phyloP scores from a whole-genome alignment of 129 eudicot species.

The Flaveria sonorensis region DNA sequence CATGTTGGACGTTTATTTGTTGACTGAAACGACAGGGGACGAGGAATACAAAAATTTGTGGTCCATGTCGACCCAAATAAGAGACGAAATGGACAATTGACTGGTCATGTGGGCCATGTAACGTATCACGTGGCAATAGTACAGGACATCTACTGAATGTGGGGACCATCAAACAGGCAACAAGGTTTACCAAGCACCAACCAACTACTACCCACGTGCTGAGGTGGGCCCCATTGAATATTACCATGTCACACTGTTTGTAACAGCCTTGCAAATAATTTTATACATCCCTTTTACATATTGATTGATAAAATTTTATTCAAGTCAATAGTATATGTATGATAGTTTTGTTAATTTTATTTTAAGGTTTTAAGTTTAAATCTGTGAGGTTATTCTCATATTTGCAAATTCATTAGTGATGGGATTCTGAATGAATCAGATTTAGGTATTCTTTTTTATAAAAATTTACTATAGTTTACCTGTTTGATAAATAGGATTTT shows the following conservation, averaged over 20 bases:
- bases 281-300: constrained; percentile 14
- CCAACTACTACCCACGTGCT: constrained; percentile 31
- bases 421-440: no score
- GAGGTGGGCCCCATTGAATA: constrained; percentile 28
- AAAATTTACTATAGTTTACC: no score
- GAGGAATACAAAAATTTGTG: constrained; percentile 8
- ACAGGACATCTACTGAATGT: constrained; percentile 29
- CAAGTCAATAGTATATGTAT: no score
- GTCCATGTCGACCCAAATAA: constrained; percentile 36
- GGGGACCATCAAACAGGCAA: constrained; percentile 44
- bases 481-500: no score
- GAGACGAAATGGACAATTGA: constrained; percentile 35
- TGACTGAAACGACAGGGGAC: constrained; percentile 5
- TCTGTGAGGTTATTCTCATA: no score
- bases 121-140: constrained; percentile 33
- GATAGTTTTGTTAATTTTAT: no score
- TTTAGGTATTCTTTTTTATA: no score
- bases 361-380: no score
- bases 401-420: no score
- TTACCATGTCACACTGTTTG: no score
- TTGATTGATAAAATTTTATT: background rate
- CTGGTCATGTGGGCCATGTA: constrained; percentile 26
- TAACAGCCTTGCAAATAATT: background rate
- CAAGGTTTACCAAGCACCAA: constrained; percentile 36
- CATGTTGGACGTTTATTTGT: constrained; percentile 13